Conservation (phyloP, 2,329 filamentous ascomycete species). For the Beauveria brongniartii region DNA sequence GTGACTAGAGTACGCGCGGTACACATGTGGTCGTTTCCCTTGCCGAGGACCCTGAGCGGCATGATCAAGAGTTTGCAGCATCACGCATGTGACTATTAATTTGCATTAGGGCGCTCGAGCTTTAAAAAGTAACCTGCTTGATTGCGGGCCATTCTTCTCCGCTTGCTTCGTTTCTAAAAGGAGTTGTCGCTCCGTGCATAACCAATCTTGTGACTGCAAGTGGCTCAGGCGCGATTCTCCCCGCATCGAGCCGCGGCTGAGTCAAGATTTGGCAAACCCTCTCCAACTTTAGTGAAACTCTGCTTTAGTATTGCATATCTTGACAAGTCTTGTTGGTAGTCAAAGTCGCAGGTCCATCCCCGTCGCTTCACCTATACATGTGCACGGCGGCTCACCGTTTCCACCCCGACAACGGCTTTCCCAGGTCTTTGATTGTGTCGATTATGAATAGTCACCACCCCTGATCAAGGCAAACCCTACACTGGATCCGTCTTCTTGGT, state of each 20-base stretch:
- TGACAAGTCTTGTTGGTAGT: background rate
- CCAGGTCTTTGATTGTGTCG: too few relatives aligned
- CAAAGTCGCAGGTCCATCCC: background rate
- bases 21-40: background rate
- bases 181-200: background rate
- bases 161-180: background rate
- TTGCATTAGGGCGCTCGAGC: background rate
- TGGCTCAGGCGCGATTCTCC: background rate
- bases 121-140: background rate
- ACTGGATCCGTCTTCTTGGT: background rate
- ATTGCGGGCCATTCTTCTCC: background rate
- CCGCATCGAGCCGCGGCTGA: background rate
- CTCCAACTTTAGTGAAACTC: background rate
- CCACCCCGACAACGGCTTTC: background rate
- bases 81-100: background rate
- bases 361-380: background rate
- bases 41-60: background rate
- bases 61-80: background rate
- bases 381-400: background rate
- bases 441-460: background rate
- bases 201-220: background rate
- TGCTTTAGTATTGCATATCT: background rate
- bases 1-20: background rate
- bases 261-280: background rate
- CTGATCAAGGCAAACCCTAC: background rate